phyloP scores from a whole-genome alignment of 1,284 basidiomycete species.

The Phellopilus nigrolimitatus region DNA sequence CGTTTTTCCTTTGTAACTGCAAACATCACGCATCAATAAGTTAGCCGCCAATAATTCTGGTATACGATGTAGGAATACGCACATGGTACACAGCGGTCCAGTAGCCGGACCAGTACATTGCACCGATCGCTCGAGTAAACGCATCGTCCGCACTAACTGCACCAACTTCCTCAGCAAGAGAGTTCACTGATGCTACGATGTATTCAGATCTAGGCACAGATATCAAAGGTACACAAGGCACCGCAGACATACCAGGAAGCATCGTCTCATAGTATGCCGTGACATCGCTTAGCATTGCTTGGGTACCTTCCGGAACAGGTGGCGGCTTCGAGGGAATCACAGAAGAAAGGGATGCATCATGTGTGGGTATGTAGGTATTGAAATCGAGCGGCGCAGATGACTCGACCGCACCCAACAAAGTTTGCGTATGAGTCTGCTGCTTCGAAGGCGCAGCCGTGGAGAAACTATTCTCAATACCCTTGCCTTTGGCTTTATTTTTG shows the following conservation, averaged over 20 bases:
- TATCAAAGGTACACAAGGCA: too few species aligned
- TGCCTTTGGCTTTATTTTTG: constrained; percentile 23
- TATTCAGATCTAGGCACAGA: constrained; percentile 26
- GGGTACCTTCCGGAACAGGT: constrained; percentile 23
- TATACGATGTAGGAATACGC: constrained; percentile 23
- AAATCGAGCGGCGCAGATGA: constrained; percentile 59
- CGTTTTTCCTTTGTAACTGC: constrained; percentile 17
- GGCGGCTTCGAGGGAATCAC: constrained; percentile 26
- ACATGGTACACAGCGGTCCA: constrained; percentile 81
- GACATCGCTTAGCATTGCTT: constrained; percentile 21
- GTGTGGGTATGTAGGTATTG: constrained; percentile 59
- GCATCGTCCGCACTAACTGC: constrained; percentile 64
- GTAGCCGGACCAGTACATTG: constrained; percentile 81
- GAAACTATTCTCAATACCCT: constrained; percentile 8
- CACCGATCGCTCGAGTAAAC: constrained; percentile 62
- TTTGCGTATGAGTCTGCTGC: not conserved
- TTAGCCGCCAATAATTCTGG: constrained; percentile 12
- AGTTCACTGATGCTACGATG: not conserved
- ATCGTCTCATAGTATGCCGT: constrained; percentile 3
- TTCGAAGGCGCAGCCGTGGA: not conserved
- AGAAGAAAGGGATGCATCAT: constrained; percentile 56
- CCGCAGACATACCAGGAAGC: constrained; percentile 19
- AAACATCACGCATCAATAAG: constrained; percentile 19
- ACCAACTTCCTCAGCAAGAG: constrained; percentile 14
- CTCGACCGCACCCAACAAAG: constrained; percentile 28